Base-by-base conservation (phyloP, 108 stramenopile genomes). In the Bacterosira constricta region DNA sequence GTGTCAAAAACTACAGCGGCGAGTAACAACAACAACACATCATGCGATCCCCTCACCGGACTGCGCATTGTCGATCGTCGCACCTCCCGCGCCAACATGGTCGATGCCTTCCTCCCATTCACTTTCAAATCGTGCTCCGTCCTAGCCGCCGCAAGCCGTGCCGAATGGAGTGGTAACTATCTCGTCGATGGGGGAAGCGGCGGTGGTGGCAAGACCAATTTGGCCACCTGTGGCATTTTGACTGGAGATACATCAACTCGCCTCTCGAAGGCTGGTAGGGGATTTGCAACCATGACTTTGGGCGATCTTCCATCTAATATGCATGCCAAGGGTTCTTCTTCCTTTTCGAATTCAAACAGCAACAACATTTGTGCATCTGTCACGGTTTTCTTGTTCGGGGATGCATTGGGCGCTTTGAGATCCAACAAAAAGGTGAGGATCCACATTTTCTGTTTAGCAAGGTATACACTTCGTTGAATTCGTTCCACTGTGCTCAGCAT, bases 361-460 rank as follows among this genome's bases (percentile, higher is more conserved):
- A 30, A 29, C 41, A 35, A 21, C 11, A 77, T 89, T 18, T 86
- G 83, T 35, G 84, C 89, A 0, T 73, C 83, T 9, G 51, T 94
- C 4, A 63, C 88, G 1, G 81, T 94, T 9, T 85, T 94, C 37
- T 64, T 94, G 35, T 94, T 94, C 68, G 93, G 93, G 26, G 77
- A 88, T 61, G 90, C 84, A 30, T 23, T 79, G 56, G 20, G 39
- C 6, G 26, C 71, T 1, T 52, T 79, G 42, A 36, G 54, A 4
- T 6, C 15, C 3, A 61, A 50, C 9, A 54, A 27, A 1, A 60
- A n/a, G n/a, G n/a, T n/a, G n/a, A n/a, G n/a, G n/a, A n/a, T n/a
- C n/a, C n/a, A n/a, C n/a, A n/a, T n/a, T n/a, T n/a, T n/a, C n/a
- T n/a, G n/a, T n/a, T n/a, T n/a, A n/a, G n/a, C n/a, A n/a, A n/a